Evolutionary conservation across 768 basidiomycete genomes (phyloP).

Genomic region (Pisolithus orientalis): DNA sequence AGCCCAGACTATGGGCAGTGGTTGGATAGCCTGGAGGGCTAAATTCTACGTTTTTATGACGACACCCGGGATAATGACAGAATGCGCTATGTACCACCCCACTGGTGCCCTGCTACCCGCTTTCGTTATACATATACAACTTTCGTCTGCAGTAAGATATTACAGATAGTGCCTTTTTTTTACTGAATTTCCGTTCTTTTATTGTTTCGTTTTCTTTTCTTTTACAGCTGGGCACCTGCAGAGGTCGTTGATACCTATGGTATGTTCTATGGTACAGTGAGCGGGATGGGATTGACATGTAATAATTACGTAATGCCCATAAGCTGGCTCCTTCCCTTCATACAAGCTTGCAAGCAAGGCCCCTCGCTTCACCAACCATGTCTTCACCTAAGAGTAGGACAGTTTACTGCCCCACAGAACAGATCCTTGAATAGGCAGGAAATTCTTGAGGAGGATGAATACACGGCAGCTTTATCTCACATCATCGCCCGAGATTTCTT

Average conservation of each 20-base stretch:
- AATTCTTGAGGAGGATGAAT: slow-evolving; percentile 89
- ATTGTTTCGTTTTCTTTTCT: neutral
- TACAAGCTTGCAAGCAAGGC: neutral
- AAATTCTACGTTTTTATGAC: slow-evolving; percentile 19
- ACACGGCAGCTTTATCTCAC: slow-evolving; percentile 80
- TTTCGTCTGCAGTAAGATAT: neutral
- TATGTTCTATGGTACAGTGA: neutral
- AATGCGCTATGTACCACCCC: neutral
- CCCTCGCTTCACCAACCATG: slow-evolving; percentile 13
- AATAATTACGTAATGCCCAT: neutral
- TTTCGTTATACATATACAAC: neutral
- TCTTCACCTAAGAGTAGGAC: slow-evolving; percentile 22
- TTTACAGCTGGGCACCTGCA: neutral
- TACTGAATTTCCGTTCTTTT: neutral
- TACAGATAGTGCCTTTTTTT: neutral
- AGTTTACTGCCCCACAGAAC: slow-evolving; percentile 25
- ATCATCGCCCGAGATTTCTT: slow-evolving; percentile 99
- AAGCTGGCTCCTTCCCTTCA: too few species aligned
- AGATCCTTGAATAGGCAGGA: slow-evolving; percentile 68
- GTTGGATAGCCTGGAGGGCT: neutral
- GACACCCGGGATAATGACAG: slow-evolving; percentile 16
- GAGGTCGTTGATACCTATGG: too few species aligned
- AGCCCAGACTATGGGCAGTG: neutral
- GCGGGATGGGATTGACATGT: neutral
- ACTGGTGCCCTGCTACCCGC: slow-evolving; percentile 11